These are phyloP conservation scores for Psophocarpus tetragonolobus DNA, from an alignment of 306 rosid species.

Conservation along the genomic window DNA sequence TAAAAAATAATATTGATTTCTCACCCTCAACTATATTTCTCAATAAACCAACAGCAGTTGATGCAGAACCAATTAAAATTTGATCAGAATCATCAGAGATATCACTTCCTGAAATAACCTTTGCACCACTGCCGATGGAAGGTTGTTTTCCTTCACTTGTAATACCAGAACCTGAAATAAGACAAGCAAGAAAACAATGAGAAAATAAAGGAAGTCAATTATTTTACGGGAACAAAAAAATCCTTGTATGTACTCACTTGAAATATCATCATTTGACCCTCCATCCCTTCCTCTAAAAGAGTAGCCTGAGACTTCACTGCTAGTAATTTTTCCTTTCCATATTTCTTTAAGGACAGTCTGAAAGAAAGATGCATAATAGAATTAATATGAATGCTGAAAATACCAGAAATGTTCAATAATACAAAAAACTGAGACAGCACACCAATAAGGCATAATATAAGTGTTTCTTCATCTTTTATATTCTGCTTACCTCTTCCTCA, in stretches of 20 bases:
- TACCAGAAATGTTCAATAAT: constrained; percentile 8
- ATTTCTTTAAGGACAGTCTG: constrained; percentile 60
- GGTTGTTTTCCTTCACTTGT: constrained; percentile 41
- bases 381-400: constrained; percentile 2
- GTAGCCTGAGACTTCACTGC: constrained; percentile 52
- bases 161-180: constrained; percentile 38
- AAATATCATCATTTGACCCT: constrained; percentile 42
- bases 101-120: constrained; percentile 23
- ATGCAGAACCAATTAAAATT: constrained; percentile 24
- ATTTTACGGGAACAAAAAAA: background rate
- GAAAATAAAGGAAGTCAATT: background rate
- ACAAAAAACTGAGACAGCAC: background rate
- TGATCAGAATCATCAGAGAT: constrained; percentile 38
- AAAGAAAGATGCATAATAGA: constrained; percentile 31
- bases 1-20: constrained; percentile 23
- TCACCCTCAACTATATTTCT: constrained; percentile 47
- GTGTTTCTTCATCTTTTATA: constrained; percentile 2
- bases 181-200: constrained; percentile 7
- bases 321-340: constrained; percentile 55
- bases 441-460: background rate
- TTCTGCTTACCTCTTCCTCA: constrained; percentile 64
- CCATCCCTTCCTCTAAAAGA: constrained; percentile 44
- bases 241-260: constrained; percentile 36
- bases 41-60: constrained; percentile 35
- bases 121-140: constrained; percentile 32